Evolutionary conservation across 495 filamentous ascomycete genomes (phyloP), one percentile per base, ranked within the genome.

Genomic region (Barbatosphaeria neglecta): DNA sequence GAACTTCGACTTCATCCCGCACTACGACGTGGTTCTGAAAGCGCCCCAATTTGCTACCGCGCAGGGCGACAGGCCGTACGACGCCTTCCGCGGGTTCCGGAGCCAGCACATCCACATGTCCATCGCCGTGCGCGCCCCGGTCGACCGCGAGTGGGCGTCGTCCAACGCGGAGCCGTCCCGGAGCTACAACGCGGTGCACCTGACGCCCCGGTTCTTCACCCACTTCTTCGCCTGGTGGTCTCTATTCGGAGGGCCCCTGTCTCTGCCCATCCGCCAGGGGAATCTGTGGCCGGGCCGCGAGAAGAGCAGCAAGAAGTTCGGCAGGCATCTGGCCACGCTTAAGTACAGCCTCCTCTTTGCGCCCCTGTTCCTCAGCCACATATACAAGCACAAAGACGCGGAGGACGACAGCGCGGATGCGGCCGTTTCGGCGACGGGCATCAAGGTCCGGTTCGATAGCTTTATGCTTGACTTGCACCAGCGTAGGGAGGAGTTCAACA

Each of bases 221-320:
- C 92, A 97, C 56, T 98, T 98, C 69, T 97, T 90, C 66, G 82
- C 83, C 53, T 98, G 92, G 92, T 97, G 89, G 90, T 86, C 84
- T 10, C 77, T 97, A 50, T 98, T 98, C 65, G 87, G 87, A 6
- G 90, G 90, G 0, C 83, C 86, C 13, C 90, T 98, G 82, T 92
- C 92, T 10, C 77, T 98, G 22, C 92, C 92, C 22, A 83, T 98
- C 46, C 84, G 92, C 0, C 92, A 98, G 63, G 92, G 92, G 8
- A 74, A 74, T 24, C 72, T 98, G 11, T 98, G 86, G 79, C 92
- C 89, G 13, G 90, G 87, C 8, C 69, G 84, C 41, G 90, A 95
- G 41, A 97, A 95, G 67, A 90, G 88, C 31, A 95, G 86, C 67
- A 98, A 97, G 69, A 98, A 98, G 61, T 97, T 98, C 63, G 90